phyloP scores from a whole-genome alignment of 2,329 filamentous ascomycete species.

The Immersiporthe knoxdaviesiana region DNA sequence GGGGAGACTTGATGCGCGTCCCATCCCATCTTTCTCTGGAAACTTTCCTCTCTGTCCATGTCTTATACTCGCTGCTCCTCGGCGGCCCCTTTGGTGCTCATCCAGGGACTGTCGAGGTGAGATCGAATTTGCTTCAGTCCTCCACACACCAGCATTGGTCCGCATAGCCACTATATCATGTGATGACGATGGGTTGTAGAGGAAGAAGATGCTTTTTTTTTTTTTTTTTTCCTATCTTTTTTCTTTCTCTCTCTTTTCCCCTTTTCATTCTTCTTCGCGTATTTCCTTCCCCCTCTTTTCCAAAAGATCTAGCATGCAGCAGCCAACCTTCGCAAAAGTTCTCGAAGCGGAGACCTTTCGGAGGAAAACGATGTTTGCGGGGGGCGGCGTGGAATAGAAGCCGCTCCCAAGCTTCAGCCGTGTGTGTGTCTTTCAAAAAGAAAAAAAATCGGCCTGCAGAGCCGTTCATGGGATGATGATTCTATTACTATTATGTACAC shows the following conservation, averaged over 20 bases:
- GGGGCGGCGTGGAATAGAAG: neutral
- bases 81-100: neutral
- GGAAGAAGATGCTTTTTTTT: neutral
- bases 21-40: neutral
- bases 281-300: neutral
- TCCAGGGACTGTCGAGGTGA: neutral
- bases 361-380: neutral
- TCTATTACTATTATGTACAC: too few relatives aligned
- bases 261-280: neutral
- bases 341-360: neutral
- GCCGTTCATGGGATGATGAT: neutral
- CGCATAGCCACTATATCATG: conserved; percentile 25
- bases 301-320: conserved; percentile 15
- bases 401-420: neutral
- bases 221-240: too few relatives aligned
- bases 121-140: neutral
- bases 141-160: neutral
- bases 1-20: too few relatives aligned
- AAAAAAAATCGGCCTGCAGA: neutral
- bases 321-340: neutral
- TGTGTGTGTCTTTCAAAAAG: too few relatives aligned
- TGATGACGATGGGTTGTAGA: conserved; percentile 8
- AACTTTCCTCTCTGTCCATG: neutral
- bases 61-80: neutral
- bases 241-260: too few relatives aligned